These are phyloP conservation scores for Linnemannia hyalina DNA, from an alignment of 192 early-diverging fungal species.

Conservation along the genomic window DNA sequence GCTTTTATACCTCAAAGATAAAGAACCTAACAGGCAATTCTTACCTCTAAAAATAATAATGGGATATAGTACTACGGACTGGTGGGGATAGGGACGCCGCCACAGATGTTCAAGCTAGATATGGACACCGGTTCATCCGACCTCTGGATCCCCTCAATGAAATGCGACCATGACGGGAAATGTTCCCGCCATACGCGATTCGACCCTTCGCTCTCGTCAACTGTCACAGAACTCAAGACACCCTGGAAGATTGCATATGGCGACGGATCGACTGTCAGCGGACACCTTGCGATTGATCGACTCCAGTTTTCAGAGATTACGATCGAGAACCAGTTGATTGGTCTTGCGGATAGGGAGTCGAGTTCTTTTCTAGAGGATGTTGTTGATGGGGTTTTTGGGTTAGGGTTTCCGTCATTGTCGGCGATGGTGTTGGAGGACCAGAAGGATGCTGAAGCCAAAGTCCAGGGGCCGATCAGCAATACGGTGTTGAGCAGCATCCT, in stretches of 20 bases:
- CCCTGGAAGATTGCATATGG: constrained; percentile 61
- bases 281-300: constrained; percentile 59
- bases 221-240: constrained; percentile 16
- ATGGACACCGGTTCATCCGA: constrained; percentile 83
- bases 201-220: constrained; percentile 41
- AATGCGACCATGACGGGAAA: constrained; percentile 20
- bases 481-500: constrained; percentile 69
- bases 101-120: constrained; percentile 76
- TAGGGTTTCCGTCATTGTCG: constrained; percentile 64
- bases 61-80: constrained; percentile 71
- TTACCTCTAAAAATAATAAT: neutral
- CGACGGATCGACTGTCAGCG: constrained; percentile 59
- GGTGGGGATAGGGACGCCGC: constrained; percentile 76
- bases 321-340: constrained; percentile 71
- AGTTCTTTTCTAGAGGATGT: constrained; percentile 67
- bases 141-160: constrained; percentile 68
- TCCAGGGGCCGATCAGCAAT: constrained; percentile 26
- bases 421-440: constrained; percentile 23
- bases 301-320: constrained; percentile 68
- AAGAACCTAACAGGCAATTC: neutral
- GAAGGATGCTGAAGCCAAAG: neutral
- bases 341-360: constrained; percentile 71
- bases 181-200: constrained; percentile 25
- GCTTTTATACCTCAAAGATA: neutral
- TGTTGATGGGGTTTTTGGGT: constrained; percentile 77